phyloP scores from a whole-genome alignment of 164 flowering plant species.

The Stephania cephalantha region DNA sequence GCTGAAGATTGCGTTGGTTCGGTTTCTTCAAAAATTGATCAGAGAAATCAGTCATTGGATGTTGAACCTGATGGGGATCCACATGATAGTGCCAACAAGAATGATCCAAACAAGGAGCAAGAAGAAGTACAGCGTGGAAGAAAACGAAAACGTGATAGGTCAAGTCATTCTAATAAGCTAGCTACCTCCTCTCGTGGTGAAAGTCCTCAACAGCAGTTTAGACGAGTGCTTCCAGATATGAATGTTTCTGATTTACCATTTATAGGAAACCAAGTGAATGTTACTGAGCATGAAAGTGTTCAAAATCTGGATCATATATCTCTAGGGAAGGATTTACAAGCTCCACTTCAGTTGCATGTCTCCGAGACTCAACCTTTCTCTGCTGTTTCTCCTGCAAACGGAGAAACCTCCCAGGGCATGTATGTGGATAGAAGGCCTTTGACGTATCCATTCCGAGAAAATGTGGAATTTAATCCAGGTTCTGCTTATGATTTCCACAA shows the following conservation, averaged over 20 bases:
- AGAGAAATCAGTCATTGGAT: constrained; percentile 30
- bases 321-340: constrained; percentile 27
- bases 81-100: constrained; percentile 7
- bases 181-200: constrained; percentile 14
- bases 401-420: constrained; percentile 36
- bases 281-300: constrained; percentile 28
- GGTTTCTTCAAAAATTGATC: constrained; percentile 55
- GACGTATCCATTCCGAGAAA: constrained; percentile 28
- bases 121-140: constrained; percentile 22
- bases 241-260: constrained; percentile 25
- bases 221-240: constrained; percentile 37
- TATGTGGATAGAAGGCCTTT: constrained; percentile 40
- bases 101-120: constrained; percentile 27
- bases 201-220: constrained; percentile 18
- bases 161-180: constrained; percentile 19
- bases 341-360: constrained; percentile 19
- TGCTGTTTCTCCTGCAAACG: constrained; percentile 24
- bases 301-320: constrained; percentile 18
- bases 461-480: constrained; percentile 28
- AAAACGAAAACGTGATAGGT: constrained; percentile 28
- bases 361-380: constrained; percentile 27
- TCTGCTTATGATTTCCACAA: constrained; percentile 23
- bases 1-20: constrained; percentile 41
- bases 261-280: constrained; percentile 19
- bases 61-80: constrained; percentile 15